Conservation (phyloP, 345 rosid genomes). For the Syzygium aromaticum region DNA sequence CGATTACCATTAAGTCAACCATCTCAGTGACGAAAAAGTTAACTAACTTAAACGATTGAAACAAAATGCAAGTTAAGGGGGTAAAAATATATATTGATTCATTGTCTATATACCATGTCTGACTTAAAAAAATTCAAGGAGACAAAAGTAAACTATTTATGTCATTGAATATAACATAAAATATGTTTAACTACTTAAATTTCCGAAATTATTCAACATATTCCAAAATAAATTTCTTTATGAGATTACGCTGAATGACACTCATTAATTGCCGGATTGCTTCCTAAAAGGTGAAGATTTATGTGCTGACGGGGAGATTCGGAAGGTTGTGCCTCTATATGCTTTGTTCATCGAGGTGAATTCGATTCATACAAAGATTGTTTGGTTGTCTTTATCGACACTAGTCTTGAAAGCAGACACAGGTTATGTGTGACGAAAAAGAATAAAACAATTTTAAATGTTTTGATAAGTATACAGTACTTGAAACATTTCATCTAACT, state of each 20-base stretch:
- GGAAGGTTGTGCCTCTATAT: neutral
- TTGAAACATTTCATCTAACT: neutral
- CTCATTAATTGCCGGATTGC: neutral
- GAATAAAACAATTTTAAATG: neutral
- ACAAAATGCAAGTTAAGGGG: neutral
- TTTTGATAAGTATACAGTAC: neutral
- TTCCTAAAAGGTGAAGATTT: neutral
- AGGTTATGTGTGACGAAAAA: accelerated
- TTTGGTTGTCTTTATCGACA: neutral
- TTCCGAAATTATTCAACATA: neutral
- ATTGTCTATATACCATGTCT: no score
- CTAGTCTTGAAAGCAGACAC: neutral
- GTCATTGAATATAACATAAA: neutral
- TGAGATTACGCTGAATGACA: neutral
- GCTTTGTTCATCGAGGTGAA: neutral
- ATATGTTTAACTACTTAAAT: no score
- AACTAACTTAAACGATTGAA: neutral
- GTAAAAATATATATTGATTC: neutral
- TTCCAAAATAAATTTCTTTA: neutral
- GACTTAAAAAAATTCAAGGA: no score
- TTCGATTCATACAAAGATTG: neutral
- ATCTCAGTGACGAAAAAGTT: neutral
- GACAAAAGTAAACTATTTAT: neutral
- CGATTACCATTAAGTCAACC: accelerated
- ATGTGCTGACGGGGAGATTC: neutral